These are phyloP conservation scores for Plenodomus lindquistii DNA, from an alignment of 2,329 filamentous ascomycete species.

Conservation along the genomic window DNA sequence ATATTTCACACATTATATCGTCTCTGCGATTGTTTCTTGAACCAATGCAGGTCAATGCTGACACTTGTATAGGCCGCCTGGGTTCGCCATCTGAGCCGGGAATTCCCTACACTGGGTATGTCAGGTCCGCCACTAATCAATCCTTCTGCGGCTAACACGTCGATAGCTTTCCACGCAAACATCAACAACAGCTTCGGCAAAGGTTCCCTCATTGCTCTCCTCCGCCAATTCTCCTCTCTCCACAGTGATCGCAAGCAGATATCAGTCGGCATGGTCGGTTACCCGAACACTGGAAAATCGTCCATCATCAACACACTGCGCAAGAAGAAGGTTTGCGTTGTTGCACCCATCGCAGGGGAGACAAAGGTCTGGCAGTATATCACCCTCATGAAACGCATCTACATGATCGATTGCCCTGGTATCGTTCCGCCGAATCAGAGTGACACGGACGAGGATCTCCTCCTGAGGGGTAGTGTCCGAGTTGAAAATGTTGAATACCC, in stretches of 20 bases:
- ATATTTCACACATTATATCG: conserved; percentile 80
- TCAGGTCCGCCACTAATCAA: neutral
- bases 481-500: conserved; percentile 97
- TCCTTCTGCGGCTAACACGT: conserved; percentile 2
- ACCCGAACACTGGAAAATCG: conserved; percentile 94
- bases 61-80: conserved; percentile 73
- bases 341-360: conserved; percentile 93
- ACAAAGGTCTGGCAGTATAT: conserved; percentile 99
- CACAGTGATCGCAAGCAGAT: conserved; percentile 94
- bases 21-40: conserved; percentile 20
- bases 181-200: conserved; percentile 98
- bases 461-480: conserved; percentile 87
- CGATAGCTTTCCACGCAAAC: conserved; percentile 81
- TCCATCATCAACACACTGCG: conserved; percentile 96
- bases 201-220: conserved; percentile 86
- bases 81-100: conserved; percentile 86
- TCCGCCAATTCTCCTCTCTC: conserved; percentile 89
- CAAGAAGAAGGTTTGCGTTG: conserved; percentile 91
- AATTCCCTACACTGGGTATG: conserved; percentile 76
- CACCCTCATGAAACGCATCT: conserved; percentile 90
- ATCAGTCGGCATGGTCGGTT: conserved; percentile 84
- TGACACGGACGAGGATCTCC: conserved; percentile 83
- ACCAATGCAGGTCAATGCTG: conserved; percentile 23
- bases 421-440: conserved; percentile 87
- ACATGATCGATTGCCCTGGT: conserved; percentile 94